Conservation (phyloP, 106 monocot species). For the Xerophyta viscosa region DNA sequence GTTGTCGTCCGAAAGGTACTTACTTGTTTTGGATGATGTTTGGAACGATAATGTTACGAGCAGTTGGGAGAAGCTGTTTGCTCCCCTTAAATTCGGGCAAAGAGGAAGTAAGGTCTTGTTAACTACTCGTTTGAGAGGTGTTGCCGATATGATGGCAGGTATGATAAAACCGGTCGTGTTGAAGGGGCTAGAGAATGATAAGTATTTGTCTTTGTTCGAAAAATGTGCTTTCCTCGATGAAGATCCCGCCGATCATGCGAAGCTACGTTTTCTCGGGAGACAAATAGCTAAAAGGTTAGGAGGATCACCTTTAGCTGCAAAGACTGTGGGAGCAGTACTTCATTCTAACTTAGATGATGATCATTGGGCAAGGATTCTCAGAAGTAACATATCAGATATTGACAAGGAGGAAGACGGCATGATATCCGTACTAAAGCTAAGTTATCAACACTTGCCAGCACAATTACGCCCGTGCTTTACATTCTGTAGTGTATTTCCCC, state of each 20-base stretch:
- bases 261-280: background rate
- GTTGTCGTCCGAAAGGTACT: slow-evolving; percentile 2
- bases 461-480: slow-evolving; percentile 38
- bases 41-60: slow-evolving; percentile 11
- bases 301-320: background rate
- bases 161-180: background rate
- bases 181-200: background rate
- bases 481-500: slow-evolving; percentile 30
- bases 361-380: background rate
- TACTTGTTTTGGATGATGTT: slow-evolving; percentile 14
- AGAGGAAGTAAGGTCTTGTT: slow-evolving; percentile 10
- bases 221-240: background rate
- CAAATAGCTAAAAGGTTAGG: background rate
- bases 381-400: background rate
- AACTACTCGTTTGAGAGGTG: slow-evolving; percentile 7
- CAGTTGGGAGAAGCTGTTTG: slow-evolving; percentile 7
- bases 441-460: slow-evolving; percentile 23
- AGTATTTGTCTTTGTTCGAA: background rate
- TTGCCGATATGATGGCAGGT: background rate
- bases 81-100: background rate
- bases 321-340: background rate
- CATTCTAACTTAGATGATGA: background rate
- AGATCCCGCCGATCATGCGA: background rate
- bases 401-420: slow-evolving; percentile 8
- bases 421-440: slow-evolving; percentile 25